Evolutionary conservation across 2,329 filamentous ascomycete species (phyloP).

Genomic region (Fusarium stilboides): DNA sequence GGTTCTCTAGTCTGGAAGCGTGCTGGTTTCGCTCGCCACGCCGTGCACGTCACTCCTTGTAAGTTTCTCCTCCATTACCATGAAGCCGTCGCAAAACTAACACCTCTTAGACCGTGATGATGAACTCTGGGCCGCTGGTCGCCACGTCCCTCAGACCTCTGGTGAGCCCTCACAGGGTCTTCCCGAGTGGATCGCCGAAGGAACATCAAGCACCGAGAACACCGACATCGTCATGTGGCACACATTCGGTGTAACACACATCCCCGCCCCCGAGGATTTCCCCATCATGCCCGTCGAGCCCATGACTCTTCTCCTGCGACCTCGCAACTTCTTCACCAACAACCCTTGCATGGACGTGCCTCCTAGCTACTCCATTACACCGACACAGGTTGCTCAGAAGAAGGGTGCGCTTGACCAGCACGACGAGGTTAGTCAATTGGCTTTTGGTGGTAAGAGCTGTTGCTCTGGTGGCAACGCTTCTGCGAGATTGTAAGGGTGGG

Average conservation of each 20-base stretch:
- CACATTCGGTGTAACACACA: slow-evolving; percentile 92
- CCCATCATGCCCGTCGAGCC: slow-evolving; percentile 92
- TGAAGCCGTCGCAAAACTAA: background rate
- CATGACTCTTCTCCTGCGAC: slow-evolving; percentile 84
- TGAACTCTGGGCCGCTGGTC: slow-evolving; percentile 87
- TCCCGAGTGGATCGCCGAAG: slow-evolving; percentile 83
- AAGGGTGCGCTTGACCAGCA: slow-evolving; percentile 46
- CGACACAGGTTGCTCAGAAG: slow-evolving; percentile 51
- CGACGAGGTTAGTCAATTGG: slow-evolving; percentile 45
- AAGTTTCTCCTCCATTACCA: slow-evolving; percentile 54
- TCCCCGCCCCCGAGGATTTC: slow-evolving; percentile 91
- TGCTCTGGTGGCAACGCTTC: slow-evolving; percentile 32
- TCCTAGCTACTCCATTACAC: slow-evolving; percentile 60
- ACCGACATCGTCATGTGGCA: slow-evolving; percentile 94
- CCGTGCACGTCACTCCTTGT: slow-evolving; percentile 92
- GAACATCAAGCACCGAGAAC: slow-evolving; percentile 79
- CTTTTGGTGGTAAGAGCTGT: slow-evolving; percentile 45
- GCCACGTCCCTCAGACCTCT: slow-evolving; percentile 89
- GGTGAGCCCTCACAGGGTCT: slow-evolving; percentile 83
- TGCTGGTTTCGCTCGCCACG: slow-evolving; percentile 88
- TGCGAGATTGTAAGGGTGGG: slow-evolving; percentile 23
- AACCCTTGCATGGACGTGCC: slow-evolving; percentile 88
- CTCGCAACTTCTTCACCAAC: slow-evolving; percentile 84
- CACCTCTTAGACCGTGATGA: slow-evolving; percentile 76
- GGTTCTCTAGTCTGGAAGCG: slow-evolving; percentile 90